Percentiles rank a stretch among this genome's conserved stretches.
Evolutionary conservation across 2,329 filamentous ascomycete species (phyloP).

Genomic region (Triangularia verruculosa): DNA sequence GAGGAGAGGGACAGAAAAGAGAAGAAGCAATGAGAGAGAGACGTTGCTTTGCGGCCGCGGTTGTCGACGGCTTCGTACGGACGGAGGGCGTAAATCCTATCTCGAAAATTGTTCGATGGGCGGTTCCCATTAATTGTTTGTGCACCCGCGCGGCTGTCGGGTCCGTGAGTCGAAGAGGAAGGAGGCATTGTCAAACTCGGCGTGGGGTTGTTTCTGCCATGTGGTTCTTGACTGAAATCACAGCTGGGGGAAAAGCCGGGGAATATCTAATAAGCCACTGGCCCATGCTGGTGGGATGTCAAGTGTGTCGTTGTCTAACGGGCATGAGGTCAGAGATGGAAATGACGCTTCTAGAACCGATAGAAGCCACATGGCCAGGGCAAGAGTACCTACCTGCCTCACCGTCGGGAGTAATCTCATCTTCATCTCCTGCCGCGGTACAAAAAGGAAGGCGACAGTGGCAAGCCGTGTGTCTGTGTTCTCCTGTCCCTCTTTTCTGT

Average conservation of each 20-base stretch:
- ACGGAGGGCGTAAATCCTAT: background rate
- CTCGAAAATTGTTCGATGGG: background rate
- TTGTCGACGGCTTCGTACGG: conserved; percentile 14
- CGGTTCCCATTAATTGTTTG: conserved; percentile 10
- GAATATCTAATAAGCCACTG: background rate
- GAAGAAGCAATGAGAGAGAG: background rate
- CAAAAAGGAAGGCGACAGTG: conserved; percentile 9
- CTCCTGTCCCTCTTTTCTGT: background rate
- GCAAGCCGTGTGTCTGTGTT: background rate
- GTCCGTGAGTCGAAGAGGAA: conserved; percentile 18
- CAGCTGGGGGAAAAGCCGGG: background rate
- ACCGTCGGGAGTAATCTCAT: background rate
- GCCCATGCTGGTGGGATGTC: background rate
- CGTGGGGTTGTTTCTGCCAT: conserved; percentile 6
- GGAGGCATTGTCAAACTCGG: conserved; percentile 4
- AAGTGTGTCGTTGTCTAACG: background rate
- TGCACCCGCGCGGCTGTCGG: conserved; percentile 7
- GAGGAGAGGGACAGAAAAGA: background rate
- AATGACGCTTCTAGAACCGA: conserved; percentile 1
- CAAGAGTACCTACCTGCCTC: background rate
- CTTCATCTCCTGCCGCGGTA: background rate
- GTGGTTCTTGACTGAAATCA: background rate
- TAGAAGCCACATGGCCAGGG: background rate
- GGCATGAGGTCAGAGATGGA: background rate
- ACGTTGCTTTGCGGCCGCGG: conserved; percentile 5